Percentiles rank a stretch among this genome's conserved stretches.
Evolutionary conservation across 768 basidiomycete species (phyloP).

Genomic region (Pleurotus platypus): DNA sequence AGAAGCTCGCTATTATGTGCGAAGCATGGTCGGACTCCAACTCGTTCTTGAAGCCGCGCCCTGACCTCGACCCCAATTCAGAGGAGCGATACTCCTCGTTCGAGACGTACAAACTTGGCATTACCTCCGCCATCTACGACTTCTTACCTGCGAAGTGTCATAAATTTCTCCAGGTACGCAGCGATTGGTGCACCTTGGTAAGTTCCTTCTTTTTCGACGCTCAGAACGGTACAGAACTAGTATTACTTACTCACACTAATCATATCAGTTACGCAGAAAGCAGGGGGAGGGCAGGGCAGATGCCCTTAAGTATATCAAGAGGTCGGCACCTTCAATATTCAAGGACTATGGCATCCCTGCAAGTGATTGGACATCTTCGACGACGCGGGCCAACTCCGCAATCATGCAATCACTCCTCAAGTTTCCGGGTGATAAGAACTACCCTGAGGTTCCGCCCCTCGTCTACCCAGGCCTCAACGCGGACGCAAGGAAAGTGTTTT

Average conservation of each 20-base stretch:
- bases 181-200: background rate
- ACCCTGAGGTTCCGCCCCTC: background rate
- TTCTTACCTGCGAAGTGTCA: background rate
- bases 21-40: background rate
- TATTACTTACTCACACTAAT: no score
- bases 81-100: background rate
- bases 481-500: background rate
- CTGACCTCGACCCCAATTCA: background rate
- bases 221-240: no score
- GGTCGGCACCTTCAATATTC: no score
- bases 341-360: no score
- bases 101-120: background rate
- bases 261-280: background rate
- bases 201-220: background rate
- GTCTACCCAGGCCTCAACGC: background rate
- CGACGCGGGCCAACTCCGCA: background rate
- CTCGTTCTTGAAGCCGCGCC: background rate
- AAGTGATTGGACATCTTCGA: background rate
- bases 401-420: background rate
- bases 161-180: background rate
- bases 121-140: background rate
- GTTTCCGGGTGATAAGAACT: background rate
- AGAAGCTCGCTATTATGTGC: background rate
- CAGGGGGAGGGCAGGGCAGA: no score
- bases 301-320: no score